Evolutionary conservation across 169 alveolate species (phyloP).

Genomic region (Babesia divergens): DNA sequence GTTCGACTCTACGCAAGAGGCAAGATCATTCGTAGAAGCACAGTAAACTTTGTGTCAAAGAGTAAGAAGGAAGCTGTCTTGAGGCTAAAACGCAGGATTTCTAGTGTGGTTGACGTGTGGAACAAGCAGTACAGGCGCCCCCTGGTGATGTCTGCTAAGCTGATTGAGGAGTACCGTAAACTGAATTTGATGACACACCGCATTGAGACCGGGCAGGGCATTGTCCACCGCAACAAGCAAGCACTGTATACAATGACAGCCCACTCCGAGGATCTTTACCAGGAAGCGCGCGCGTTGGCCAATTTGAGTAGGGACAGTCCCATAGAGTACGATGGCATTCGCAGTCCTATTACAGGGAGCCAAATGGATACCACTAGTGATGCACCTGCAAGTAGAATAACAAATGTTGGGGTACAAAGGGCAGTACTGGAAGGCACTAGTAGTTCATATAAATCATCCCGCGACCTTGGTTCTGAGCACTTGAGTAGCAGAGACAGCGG

Average conservation of each 20-base stretch:
- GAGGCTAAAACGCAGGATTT: background rate
- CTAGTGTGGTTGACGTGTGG: slow-evolving; percentile 15
- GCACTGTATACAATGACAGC: slow-evolving; percentile 24
- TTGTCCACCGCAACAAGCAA: slow-evolving; percentile 8
- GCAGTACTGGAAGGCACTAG: too few relatives aligned
- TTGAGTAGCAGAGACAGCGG: too few relatives aligned
- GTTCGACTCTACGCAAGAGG: background rate
- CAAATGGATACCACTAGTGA: background rate
- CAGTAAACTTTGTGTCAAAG: background rate
- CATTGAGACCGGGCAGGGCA: background rate
- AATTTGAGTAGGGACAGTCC: background rate
- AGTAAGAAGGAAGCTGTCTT: background rate
- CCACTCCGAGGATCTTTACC: slow-evolving; percentile 12
- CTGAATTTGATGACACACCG: background rate
- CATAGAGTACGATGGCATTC: too few relatives aligned
- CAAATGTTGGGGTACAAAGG: too few relatives aligned
- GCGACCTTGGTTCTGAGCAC: too few relatives aligned
- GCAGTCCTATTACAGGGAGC: background rate
- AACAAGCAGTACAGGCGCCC: slow-evolving; percentile 25
- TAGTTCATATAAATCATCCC: too few relatives aligned
- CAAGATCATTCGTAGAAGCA: background rate
- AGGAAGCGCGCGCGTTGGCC: slow-evolving; percentile 3
- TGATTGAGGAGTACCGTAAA: background rate
- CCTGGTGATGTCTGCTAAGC: slow-evolving; percentile 2
- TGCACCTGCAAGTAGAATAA: background rate